Evolutionary conservation across 2,329 filamentous ascomycete genomes (phyloP).

Genomic region (Arthrinium puccinioides): DNA sequence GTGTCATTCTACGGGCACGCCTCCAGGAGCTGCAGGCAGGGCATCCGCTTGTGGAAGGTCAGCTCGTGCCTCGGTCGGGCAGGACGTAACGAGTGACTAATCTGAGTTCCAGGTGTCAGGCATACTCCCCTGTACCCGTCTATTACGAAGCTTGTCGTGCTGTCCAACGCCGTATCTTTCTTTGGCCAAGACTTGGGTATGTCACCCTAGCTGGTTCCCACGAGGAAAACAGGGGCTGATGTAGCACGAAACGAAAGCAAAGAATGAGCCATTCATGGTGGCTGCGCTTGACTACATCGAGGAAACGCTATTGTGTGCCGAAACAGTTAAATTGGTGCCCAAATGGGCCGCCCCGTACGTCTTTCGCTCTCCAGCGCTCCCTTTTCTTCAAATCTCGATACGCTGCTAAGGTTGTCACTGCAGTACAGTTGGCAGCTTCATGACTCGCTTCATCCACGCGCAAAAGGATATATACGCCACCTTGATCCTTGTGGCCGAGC

Average conservation of each 20-base stretch:
- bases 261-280: constrained; percentile 16
- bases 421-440: not conserved
- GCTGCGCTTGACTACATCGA: constrained; percentile 14
- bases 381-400: too few species aligned
- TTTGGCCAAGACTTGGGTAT: constrained; percentile 10
- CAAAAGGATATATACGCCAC: constrained; percentile 1
- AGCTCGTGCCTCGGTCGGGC: too few species aligned
- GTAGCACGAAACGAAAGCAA: constrained; percentile 8
- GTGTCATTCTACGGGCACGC: not conserved
- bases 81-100: not conserved
- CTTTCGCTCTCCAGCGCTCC: too few species aligned
- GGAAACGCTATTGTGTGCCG: constrained; percentile 15
- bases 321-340: constrained; percentile 16
- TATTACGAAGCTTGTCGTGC: constrained; percentile 4
- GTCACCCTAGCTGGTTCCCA: not conserved
- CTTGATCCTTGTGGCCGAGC: constrained; percentile 3
- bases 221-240: too few species aligned
- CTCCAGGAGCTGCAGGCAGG: not conserved
- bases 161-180: constrained; percentile 8
- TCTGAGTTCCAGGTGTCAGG: not conserved
- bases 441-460: not conserved
- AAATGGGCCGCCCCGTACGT: constrained; percentile 1
- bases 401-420: too few species aligned
- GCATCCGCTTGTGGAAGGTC: not conserved
- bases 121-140: constrained; percentile 4